phyloP scores from a whole-genome alignment of 495 filamentous ascomycete species.

The Tetracladium marchalianum region DNA sequence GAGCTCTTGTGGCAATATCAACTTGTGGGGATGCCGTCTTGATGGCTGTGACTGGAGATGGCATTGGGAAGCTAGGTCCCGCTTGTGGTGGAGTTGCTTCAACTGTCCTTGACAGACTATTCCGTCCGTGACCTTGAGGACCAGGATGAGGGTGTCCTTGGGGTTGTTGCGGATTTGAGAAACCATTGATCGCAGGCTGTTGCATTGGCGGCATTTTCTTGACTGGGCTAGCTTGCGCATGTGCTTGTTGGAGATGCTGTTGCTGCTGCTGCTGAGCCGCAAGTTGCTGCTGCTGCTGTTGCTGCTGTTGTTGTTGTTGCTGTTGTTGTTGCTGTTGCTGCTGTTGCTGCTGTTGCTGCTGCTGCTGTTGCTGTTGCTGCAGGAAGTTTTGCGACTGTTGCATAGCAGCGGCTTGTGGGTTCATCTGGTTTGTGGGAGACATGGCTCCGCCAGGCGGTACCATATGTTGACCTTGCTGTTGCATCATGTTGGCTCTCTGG shows the following conservation, averaged over 20 bases:
- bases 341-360: slow-evolving; percentile 15
- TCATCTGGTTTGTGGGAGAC: slow-evolving; percentile 38
- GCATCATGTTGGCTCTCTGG: slow-evolving; percentile 37
- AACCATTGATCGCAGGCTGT: slow-evolving; percentile 39
- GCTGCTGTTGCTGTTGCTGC: slow-evolving; percentile 28
- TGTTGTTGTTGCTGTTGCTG: slow-evolving; percentile 14
- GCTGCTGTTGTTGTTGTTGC: slow-evolving; percentile 25
- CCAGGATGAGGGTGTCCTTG: slow-evolving; percentile 22
- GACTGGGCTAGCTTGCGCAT: slow-evolving; percentile 37
- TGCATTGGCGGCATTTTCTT: slow-evolving; percentile 28
- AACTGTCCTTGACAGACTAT: slow-evolving; percentile 15
- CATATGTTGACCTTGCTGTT: slow-evolving; percentile 37
- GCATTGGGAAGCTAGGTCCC: slow-evolving; percentile 13
- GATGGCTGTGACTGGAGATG: slow-evolving; percentile 14
- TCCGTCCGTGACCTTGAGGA: slow-evolving; percentile 15
- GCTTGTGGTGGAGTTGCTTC: slow-evolving; percentile 19
- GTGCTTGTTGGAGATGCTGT: slow-evolving; percentile 27
- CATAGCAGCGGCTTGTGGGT: slow-evolving; percentile 28
- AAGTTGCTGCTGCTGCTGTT: slow-evolving; percentile 28
- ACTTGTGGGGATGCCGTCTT: slow-evolving; percentile 14
- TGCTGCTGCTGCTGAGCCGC: slow-evolving; percentile 29
- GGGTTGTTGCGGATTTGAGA: slow-evolving; percentile 32
- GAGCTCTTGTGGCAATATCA: slow-evolving; percentile 1
- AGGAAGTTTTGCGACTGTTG: slow-evolving; percentile 26
- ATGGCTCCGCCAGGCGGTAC: slow-evolving; percentile 17